These are phyloP conservation scores for Tetrapisispora iriomotensis DNA, from an alignment of 805 yeast genomes.

Conservation along the genomic window DNA sequence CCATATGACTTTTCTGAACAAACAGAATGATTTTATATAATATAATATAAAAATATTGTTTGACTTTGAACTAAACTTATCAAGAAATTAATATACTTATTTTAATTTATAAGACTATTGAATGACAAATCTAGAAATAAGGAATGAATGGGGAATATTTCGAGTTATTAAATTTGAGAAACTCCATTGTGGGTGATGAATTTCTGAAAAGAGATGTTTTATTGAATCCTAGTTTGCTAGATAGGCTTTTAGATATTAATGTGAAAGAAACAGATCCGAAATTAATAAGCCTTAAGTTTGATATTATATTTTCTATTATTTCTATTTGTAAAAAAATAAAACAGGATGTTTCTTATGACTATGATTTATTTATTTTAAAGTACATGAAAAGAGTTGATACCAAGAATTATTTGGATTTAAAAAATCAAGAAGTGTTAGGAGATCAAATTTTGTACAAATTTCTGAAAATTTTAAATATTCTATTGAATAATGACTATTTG, in stretches of 20 bases:
- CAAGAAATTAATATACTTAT: too few species aligned
- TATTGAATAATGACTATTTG: background rate
- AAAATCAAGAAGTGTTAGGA: background rate
- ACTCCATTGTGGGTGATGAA: conserved; percentile 1
- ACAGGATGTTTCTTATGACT: background rate
- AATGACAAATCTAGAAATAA: too few species aligned
- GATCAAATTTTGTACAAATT: background rate
- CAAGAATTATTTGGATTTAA: too few species aligned
- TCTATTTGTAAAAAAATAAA: background rate
- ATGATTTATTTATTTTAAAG: background rate
- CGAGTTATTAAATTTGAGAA: background rate
- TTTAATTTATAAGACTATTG: too few species aligned
- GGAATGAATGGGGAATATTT: background rate
- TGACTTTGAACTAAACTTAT: too few species aligned
- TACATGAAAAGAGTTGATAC: background rate
- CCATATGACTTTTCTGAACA: too few species aligned
- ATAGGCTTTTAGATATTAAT: background rate
- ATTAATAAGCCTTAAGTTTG: background rate
- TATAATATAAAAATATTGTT: too few species aligned
- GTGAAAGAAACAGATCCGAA: background rate
- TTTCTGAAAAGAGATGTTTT: background rate
- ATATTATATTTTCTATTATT: background rate
- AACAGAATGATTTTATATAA: too few species aligned
- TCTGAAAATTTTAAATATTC: background rate
- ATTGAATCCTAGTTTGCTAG: background rate